Base-by-base conservation (phyloP, 805 yeast species). In the Teunomyces kruisii region DNA sequence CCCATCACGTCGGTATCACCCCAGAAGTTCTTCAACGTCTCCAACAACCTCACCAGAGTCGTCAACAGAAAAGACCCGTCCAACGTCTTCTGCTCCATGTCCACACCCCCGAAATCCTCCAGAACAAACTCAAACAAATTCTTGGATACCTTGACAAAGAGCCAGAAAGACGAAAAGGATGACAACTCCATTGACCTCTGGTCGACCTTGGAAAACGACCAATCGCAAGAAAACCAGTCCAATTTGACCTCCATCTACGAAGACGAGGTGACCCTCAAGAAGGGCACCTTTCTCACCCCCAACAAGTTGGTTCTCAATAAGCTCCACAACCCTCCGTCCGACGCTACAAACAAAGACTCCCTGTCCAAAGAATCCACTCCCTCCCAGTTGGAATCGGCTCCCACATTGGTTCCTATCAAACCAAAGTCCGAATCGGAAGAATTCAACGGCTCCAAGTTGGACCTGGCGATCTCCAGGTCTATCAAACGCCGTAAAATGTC, bases 1-100 rank as follows among this genome's bases (percentile, higher is more conserved):
- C 75, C 75, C 6, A 43, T 67, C 16, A 53, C 53, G 39, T 47
- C 63, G n/a, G 52, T 64, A 6, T 68, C 74, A 9, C 73, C 74
- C 1, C 70, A 63, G 39, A 53, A 65, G 38, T 59, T 68, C 44
- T 58, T 67, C 46, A 63, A 58, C 39, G 48, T 52, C 6, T 49
- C 66, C 6, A 54, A 52, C 28, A 55, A 54, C 39, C 44, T 59
- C 38, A 46, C 42, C 43, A 55, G 47, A 36, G 52, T 44, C 7
- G 38, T 57, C 37, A 19, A 32, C 39, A 40, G 32, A 19, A 15
- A 24, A 14, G 40, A 43, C 37, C 13, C 43, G 2, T 15, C 39
- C 24, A 55, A 55, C 31, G 46, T 50, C 12, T 54, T 51, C 46
- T 45, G 47, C 27, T 43, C 52, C 10, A 37, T 45, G 29, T 45